A percentile compares a stretch with the other conserved stretches of the same genome.
phyloP scores from a whole-genome alignment of 352 stramenopile species.

The Phytophthora meadii region DNA sequence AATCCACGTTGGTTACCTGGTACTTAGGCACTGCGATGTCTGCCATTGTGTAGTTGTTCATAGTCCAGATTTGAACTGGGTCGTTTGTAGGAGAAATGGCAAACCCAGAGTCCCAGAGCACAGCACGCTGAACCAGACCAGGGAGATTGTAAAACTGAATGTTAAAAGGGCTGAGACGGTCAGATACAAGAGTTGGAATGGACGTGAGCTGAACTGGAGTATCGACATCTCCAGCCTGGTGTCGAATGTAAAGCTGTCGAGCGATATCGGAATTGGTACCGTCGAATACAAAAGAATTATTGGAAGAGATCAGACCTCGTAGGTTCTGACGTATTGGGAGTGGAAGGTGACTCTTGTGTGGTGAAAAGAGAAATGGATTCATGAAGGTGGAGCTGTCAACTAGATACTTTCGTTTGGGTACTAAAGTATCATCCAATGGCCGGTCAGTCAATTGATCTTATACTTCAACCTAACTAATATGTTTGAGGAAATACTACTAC shows the following conservation, averaged over 20 bases:
- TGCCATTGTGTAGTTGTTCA: neutral
- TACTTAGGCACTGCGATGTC: neutral
- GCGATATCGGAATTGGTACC: neutral
- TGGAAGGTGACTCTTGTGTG: no score
- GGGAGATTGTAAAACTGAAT: neutral
- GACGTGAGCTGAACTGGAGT: neutral
- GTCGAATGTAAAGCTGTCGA: neutral
- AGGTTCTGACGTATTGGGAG: no score
- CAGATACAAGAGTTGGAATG: neutral
- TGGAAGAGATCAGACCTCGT: neutral
- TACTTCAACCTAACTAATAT: neutral
- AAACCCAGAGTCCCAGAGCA: neutral
- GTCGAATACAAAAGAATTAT: neutral
- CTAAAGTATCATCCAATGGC: no score
- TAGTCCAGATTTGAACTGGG: neutral
- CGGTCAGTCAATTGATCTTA: neutral
- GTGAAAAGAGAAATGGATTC: no score
- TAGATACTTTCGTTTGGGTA: no score
- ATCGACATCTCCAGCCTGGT: neutral
- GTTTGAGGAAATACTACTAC: neutral
- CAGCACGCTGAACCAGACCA: neutral
- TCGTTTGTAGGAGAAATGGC: neutral
- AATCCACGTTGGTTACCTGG: neutral
- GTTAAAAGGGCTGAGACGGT: neutral
- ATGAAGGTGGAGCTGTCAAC: no score